Evolutionary conservation across 176 grass and related monocot species (phyloP), one percentile per base, ranked within the genome.

Genomic region (Oryza glaberrima): DNA sequence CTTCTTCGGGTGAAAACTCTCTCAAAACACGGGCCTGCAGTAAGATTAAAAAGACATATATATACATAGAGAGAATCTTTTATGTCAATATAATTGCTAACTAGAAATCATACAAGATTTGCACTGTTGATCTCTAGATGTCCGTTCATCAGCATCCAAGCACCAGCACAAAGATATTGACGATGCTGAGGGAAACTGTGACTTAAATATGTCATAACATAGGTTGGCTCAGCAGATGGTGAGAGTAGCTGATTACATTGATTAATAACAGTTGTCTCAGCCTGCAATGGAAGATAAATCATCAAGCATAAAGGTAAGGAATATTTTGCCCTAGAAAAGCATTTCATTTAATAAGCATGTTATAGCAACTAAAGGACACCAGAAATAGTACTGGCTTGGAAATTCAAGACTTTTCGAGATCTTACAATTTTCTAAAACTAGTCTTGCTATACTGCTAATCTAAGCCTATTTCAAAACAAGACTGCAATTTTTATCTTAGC

Each of bases 81-180:
- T 2, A 34, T 49, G 72, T 65, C n/a, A 76, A 76, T 88, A 64
- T 56, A 58, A 85, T 49, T 40, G 48, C 17, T 46, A 78, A 54
- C 45, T 71, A 28, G n/a, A 80, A 36, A 38, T 76, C 87, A 47
- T 92, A 98, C 96, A 77, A 98, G 91, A 89, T 94, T 98, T 78
- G 84, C 81, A 83, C 89, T 95, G 78, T 95, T 98, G 78, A 98
- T 98, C 41, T 94, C 96, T 71, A 85, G 86, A 85, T 90, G 91
- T 30, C 91, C 93, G 81, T 91, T 95, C 89, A 98, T 98, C 68
- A 98, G 70, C 87, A 98, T 95, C 96, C 96, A 98, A 81, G 96
- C 93, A 88, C 96, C 96, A 66, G 96, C 91, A 8, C 96, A 98
- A 36, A 98, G 91, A 91, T 92, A 94, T 34, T 95, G 89, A 65